phyloP scores from a whole-genome alignment of 495 filamentous ascomycete genomes.

The Darksidea phi region DNA sequence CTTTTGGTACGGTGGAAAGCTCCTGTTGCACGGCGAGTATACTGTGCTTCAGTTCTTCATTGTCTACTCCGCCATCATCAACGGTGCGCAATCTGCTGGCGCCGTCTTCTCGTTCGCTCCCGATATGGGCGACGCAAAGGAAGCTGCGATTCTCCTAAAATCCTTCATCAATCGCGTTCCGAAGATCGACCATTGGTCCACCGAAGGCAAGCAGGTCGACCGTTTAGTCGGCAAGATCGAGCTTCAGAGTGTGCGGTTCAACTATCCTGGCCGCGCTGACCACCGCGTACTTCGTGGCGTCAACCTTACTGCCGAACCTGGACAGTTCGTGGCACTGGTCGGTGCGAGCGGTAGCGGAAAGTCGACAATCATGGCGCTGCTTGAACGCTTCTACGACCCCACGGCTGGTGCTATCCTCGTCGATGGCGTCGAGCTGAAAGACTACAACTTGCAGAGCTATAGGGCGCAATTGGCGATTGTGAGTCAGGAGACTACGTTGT shows the following conservation, averaged over 20 bases:
- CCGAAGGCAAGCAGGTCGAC: slow-evolving; percentile 26
- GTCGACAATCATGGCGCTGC: slow-evolving; percentile 36
- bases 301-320: slow-evolving; percentile 36
- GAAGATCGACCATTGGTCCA: slow-evolving; percentile 78
- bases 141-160: slow-evolving; percentile 73
- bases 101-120: slow-evolving; percentile 80
- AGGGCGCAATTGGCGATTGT: slow-evolving; percentile 75
- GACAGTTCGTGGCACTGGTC: slow-evolving; percentile 39
- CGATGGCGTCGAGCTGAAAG: slow-evolving; percentile 28
- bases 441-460: slow-evolving; percentile 49
- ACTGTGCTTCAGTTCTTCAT: slow-evolving; percentile 83
- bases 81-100: slow-evolving; percentile 82
- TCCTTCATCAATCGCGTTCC: slow-evolving; percentile 76
- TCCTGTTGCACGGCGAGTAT: slow-evolving; percentile 68
- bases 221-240: slow-evolving; percentile 29
- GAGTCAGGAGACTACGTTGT: slow-evolving; percentile 82
- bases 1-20: slow-evolving; percentile 88
- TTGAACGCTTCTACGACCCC: slow-evolving; percentile 42
- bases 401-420: slow-evolving; percentile 31
- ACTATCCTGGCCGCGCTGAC: slow-evolving; percentile 35
- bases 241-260: slow-evolving; percentile 36
- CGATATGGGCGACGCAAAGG: slow-evolving; percentile 86
- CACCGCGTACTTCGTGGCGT: slow-evolving; percentile 32
- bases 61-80: slow-evolving; percentile 75
- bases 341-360: slow-evolving; percentile 41